Base-by-base conservation (phyloP, 139 green algal species). In the Penium margaritaceum region DNA sequence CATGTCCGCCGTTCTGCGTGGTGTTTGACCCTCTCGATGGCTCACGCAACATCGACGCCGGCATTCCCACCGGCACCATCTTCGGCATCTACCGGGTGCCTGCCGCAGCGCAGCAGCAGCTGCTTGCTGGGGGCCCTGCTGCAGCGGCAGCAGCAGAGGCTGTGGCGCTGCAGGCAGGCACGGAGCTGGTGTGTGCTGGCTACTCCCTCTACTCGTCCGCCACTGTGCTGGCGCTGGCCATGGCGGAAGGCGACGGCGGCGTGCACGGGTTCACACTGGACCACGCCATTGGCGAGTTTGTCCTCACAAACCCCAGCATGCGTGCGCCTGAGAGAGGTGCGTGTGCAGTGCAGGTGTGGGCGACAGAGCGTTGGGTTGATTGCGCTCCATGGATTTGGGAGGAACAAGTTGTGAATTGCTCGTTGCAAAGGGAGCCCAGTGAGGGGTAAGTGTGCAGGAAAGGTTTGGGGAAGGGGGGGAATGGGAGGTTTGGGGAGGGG, bases 251-350 rank as follows among this genome's bases (percentile, higher is more conserved):
- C n/a, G n/a, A n/a, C n/a, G 61, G 41, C n/a, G 43, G 39, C 24
- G 27, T 33, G 6, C 63, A 80, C 38, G 71, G 67, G 9, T 97
- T 96, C 89, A 97, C 91, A 2, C 85, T 96, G 32, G 90, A 97
- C 79, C 85, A 84, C 34, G 67, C 88, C 21, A 80, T 95, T 7
- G 91, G 90, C 66, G 90, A 96, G 85, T 97, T 95, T 83, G 84
- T 96, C 67, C 81, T 96, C 7, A 91, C 87, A 33, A 88, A 96
- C 85, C 81, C 85, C 55, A 63, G 88, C 79, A 85, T 97, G 61
- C 84, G 84, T 41, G 89, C 94, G 5, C 88, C 86, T 0, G 0
- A 66, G 4, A 62, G 86, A 33, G 88, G 68, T 76, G 5, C 47
- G 65, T 46, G 60, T 51, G 12, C 1, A 29, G 34, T 67, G 35